Evolutionary conservation across 768 basidiomycete genomes (phyloP).

Genomic region (Mycena galericulata): DNA sequence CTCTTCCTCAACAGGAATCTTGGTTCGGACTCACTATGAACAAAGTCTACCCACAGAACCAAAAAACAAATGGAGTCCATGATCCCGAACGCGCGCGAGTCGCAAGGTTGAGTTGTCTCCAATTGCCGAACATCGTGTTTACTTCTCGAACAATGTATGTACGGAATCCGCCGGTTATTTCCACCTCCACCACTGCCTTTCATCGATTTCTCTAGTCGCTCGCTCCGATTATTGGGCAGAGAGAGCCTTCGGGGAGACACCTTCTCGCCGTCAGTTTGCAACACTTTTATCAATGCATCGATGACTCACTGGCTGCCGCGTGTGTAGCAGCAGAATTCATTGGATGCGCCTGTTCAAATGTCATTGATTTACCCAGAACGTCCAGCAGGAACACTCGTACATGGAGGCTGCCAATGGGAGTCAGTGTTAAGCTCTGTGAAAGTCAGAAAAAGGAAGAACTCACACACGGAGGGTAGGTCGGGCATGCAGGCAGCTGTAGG

Average conservation of each 20-base stretch:
- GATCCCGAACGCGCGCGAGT: no score
- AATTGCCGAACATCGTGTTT: no score
- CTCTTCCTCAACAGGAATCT: no score
- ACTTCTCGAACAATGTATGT: no score
- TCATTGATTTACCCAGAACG: not conserved
- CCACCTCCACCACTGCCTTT: no score
- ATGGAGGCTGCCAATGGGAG: not conserved
- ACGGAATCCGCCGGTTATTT: no score
- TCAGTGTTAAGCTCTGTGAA: not conserved
- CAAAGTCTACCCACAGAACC: no score
- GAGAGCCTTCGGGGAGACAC: not conserved
- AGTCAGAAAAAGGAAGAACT: not conserved
- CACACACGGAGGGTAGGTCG: not conserved
- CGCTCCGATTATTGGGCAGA: not conserved
- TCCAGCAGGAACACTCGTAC: not conserved
- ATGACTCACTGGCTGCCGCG: not conserved
- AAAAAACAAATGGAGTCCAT: no score
- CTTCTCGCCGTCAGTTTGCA: not conserved
- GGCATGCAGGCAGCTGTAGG: constrained; percentile 1
- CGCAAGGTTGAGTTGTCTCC: no score
- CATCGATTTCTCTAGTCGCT: no score
- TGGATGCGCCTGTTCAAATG: not conserved
- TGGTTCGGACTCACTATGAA: no score
- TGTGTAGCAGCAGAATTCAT: not conserved
- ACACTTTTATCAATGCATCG: not conserved